These are phyloP conservation scores for Phytophthora podocarpi DNA, from an alignment of 352 stramenopile species.

Conservation along the genomic window DNA sequence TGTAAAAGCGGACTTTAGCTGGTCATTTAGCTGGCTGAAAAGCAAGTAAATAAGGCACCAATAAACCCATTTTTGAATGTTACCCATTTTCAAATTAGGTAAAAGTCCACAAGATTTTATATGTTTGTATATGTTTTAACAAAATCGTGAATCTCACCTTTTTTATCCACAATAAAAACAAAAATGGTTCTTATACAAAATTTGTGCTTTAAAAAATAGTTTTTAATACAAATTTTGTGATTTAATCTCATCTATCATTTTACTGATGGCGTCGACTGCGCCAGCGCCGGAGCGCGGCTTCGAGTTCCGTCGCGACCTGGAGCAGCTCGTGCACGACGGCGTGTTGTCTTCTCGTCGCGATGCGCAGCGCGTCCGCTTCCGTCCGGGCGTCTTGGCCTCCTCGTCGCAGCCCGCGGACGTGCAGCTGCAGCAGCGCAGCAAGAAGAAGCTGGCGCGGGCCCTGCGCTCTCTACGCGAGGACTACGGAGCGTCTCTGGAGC, in stretches of 20 bases:
- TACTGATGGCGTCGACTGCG: background rate
- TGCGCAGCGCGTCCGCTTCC: constrained; percentile 49
- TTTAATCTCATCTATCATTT: too few species aligned
- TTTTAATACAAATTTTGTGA: too few species aligned
- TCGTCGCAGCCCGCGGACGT: constrained; percentile 42
- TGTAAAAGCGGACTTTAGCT: constrained; percentile 8
- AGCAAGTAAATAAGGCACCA: background rate
- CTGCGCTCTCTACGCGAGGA: constrained; percentile 54
- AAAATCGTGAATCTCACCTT: too few species aligned
- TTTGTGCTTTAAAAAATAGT: too few species aligned
- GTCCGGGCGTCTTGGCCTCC: constrained; percentile 46
- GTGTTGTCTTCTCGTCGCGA: constrained; percentile 29
- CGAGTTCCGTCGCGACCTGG: constrained; percentile 62
- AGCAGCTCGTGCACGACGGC: constrained; percentile 54
- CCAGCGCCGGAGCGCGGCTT: constrained; percentile 38
- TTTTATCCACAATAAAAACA: too few species aligned
- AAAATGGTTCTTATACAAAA: too few species aligned
- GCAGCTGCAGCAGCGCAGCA: constrained; percentile 45
- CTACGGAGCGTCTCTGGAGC: constrained; percentile 41
- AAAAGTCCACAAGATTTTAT: too few species aligned
- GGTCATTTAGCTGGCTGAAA: constrained; percentile 14
- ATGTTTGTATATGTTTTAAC: too few species aligned
- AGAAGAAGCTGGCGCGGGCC: constrained; percentile 60
- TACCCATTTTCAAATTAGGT: too few species aligned
- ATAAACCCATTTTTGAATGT: too few species aligned